Evolutionary conservation across 805 yeast species (phyloP), one percentile per base, ranked within the genome.

Genomic region (Saturnispora quitensis): DNA sequence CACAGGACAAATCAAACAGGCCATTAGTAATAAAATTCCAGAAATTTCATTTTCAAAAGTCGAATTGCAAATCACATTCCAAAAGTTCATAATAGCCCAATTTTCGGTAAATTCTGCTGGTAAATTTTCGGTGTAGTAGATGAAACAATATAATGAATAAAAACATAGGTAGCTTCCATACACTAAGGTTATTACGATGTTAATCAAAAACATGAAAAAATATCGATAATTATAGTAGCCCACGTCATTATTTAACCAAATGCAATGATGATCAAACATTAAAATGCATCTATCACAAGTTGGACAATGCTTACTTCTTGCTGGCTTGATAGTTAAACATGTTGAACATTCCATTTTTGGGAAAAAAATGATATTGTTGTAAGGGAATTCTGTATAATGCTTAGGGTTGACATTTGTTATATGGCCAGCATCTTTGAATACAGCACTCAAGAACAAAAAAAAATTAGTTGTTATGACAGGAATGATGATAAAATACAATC

Each of bases 231-330:
- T 79, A 47, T 71, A 64, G 55, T 73, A 72, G 2, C 82, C 84
- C 48, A 79, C 71, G 58, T 82, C 80, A 58, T 77, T 78, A 58
- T 79, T 78, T 33, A 79, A 60, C 68, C 76, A 78, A 9, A 72
- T 58, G 58, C 84, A 79, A 60, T 79, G 84, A 60, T 79, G 84
- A 53, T 88, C 96, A 58, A 79, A 84, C 46, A 76, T 59, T 10
- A 77, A 64, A 18, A 86, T 70, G 60, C 96, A 88, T 7, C 72
- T 71, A 55, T 78, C 78, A 66, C 95, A 88, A 3, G 71, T 71
- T 1, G 81, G 71, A 61, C 96, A 88, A 65, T 88, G 96, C 55
- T 85, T 81, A 6, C 88, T 72, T 52, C 95, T 69, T 1, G 95
- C 89, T 13, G 86, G 80, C 55, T 90, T 71, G 81, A 86, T 80